These are phyloP conservation scores for Testicularia cyperi DNA, from an alignment of 1,284 basidiomycete species.

Conservation along the genomic window DNA sequence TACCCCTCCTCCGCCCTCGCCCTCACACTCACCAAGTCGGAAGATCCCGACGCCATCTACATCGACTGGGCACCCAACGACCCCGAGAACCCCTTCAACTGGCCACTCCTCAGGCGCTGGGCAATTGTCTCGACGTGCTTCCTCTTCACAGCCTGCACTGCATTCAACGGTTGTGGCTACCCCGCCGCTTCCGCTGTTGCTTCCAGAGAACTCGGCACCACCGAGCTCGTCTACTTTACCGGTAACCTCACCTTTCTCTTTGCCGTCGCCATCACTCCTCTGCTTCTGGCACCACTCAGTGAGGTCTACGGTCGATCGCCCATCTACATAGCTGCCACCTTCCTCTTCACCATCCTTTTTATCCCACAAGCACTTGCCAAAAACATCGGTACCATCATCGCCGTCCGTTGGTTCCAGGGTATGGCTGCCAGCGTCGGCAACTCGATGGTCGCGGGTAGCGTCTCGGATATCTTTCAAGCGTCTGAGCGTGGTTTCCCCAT, in stretches of 20 bases:
- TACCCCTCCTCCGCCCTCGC: constrained; percentile 28
- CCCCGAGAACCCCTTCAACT: constrained; percentile 48
- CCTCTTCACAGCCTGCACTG: constrained; percentile 43
- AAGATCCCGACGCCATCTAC: constrained; percentile 33
- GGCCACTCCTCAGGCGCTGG: constrained; percentile 31
- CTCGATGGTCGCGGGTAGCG: constrained; percentile 54
- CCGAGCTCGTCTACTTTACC: constrained; percentile 28
- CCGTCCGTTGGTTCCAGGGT: constrained; percentile 60
- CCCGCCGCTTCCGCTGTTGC: constrained; percentile 18
- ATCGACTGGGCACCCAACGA: constrained; percentile 43
- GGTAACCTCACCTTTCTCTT: constrained; percentile 40
- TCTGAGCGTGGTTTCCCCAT: constrained; percentile 61
- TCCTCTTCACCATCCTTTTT: constrained; percentile 39
- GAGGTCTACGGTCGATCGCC: constrained; percentile 43
- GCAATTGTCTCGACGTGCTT: constrained; percentile 28
- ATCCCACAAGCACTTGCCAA: constrained; percentile 53
- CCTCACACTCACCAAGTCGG: constrained; percentile 33
- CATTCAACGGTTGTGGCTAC: constrained; percentile 45
- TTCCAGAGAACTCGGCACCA: constrained; percentile 14
- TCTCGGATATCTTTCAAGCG: constrained; percentile 56
- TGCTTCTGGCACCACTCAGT: constrained; percentile 43
- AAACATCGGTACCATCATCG: constrained; percentile 48
- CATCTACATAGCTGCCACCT: constrained; percentile 29
- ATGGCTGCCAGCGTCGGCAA: constrained; percentile 57
- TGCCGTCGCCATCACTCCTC: constrained; percentile 40